Evolutionary conservation across 2,329 filamentous ascomycete genomes (phyloP), one percentile per base, ranked within the genome.

Genomic region (Orbilia oligospora): DNA sequence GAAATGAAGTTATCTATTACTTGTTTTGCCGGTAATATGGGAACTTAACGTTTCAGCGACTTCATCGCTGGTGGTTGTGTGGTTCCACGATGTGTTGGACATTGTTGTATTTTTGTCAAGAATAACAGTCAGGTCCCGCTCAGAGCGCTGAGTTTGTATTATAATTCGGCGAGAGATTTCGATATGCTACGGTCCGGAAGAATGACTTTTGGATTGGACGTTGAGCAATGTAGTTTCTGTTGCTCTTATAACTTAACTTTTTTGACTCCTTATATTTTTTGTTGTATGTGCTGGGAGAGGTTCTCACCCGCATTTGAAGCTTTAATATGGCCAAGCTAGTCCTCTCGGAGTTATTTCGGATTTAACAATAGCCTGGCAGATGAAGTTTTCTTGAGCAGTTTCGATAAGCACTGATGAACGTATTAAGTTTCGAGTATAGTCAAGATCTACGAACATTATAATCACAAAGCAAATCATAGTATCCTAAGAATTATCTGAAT

Each of bases 81-180:
- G 24, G n/a, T 64, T 41, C 75, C 75, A 78, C 3, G 68, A 72
- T 56, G 75, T 5, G 48, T 78, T 72, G 46, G 73, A 71, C 73
- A 72, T 78, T 71, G 68, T 71, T 71, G 53, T 55, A 68, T 68
- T 48, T 75, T 68, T n/a, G n/a, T n/a, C n/a, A n/a, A n/a, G n/a
- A n/a, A n/a, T n/a, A n/a, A n/a, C n/a, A n/a, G n/a, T n/a, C n/a
- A n/a, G n/a, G n/a, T n/a, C n/a, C n/a, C n/a, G 33, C 33, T 36
- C 9, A 8, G 33, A 36, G 10, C 33, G 33, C 33, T 36, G 33
- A 1, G 1, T 36, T 30, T 27, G 12, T 53, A 12, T 27, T 9
- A 44, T 44, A 16, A 44, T n/a, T 16, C 12, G 38, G 2, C 2
- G 27, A 30, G 27, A 44, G 38, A n/a, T 14, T n/a, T 14, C n/a